Conservation (phyloP, 345 rosid species). For the Angophora floribunda region DNA sequence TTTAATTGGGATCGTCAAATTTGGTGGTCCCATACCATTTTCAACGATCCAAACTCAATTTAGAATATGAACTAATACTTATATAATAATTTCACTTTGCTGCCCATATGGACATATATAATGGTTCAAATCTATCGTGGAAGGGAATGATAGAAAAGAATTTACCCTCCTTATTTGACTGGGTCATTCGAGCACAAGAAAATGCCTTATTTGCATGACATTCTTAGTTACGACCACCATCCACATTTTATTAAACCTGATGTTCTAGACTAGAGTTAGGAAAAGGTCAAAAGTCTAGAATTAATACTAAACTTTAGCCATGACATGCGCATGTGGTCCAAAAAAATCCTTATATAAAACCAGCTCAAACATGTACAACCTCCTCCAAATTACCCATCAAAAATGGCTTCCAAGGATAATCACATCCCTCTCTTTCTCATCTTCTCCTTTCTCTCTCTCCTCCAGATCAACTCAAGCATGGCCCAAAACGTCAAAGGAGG, state of each 20-base stretch:
- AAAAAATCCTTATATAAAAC: neutral
- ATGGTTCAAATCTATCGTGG: neutral
- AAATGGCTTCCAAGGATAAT: neutral
- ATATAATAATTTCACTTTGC: neutral
- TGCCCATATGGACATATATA: neutral
- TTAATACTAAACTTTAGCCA: neutral
- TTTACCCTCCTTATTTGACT: neutral
- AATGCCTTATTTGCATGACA: neutral
- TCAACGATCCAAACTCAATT: neutral
- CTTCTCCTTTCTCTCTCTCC: neutral
- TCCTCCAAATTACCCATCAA: neutral
- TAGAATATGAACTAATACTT: neutral
- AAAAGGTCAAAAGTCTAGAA: neutral
- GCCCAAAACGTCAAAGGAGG: slow-evolving; percentile 23
- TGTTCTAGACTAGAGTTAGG: neutral
- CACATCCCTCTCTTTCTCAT: neutral
- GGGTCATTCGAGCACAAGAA: neutral
- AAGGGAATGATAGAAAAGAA: neutral
- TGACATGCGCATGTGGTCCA: neutral
- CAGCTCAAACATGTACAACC: neutral
- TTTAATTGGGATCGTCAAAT: neutral
- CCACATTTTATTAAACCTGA: neutral
- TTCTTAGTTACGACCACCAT: neutral
- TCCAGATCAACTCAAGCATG: neutral
- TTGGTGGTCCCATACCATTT: neutral